Evolutionary conservation across 2,329 filamentous ascomycete species (phyloP), one percentile per base, ranked within the genome.

Genomic region (Hypoxylon sp.): DNA sequence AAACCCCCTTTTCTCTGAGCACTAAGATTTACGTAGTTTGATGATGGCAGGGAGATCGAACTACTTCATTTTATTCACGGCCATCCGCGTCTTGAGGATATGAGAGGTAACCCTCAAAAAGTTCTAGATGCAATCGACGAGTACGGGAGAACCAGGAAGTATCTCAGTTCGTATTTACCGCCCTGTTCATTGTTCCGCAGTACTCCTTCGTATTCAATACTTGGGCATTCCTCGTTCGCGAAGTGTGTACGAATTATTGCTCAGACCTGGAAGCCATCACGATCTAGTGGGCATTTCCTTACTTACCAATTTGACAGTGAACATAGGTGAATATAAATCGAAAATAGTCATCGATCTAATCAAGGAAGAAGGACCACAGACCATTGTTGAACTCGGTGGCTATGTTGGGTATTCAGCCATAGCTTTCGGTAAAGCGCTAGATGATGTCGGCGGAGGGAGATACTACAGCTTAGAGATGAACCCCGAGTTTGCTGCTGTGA

Each of bases 391-490:
- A 77, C 84, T 96, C 0, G 93, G 93, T 51, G 91, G 92, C 53
- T 96, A 95, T 78, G 86, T 94, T 19, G 93, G 93, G 46, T 96
- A 96, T 82, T 95, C 92, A 0, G 90, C 90, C 65, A 89, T 96
- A 65, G 83, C 93, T 1, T 95, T 94, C 75, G 91, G 88, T 48
- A 84, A 88, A 37, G 89, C 90, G 0, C 81, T 93, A 15, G 86
- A 87, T 64, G 83, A 85, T 54, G 86, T 85, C 2, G 91, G 90
- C 10, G 91, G 91, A 2, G 83, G 85, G 71, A 82, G 83, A 24
- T 94, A 93, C 80, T 90, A 87, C 77, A 92, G 89, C 73, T 82
- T 96, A 4, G 93, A 96, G 77, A 83, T 88, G 73, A 92, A 91
- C 73, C 89, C 92, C 0, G 89, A 91, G 70, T 95, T 93, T 73